Evolutionary conservation across 805 yeast species (phyloP), one percentile per base, ranked within the genome.

Genomic region (Jamesozyma gamospora): DNA sequence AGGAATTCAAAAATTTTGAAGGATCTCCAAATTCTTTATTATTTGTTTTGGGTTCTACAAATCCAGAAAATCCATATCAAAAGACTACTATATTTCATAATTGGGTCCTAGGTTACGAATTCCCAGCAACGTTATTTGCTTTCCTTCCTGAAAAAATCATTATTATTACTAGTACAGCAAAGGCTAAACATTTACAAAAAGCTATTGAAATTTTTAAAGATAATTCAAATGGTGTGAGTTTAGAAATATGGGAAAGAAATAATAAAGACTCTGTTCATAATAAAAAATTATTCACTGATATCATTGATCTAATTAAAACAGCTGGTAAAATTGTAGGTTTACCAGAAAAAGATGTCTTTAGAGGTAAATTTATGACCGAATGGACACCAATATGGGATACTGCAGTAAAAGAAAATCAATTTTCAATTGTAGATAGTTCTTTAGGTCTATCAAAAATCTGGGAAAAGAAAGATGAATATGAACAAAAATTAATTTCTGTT

Each of bases 21-120:
- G 47, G 50, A n/a, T 44, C 56, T 12, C 65, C 65, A 40, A 49
- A 69, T 34, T 71, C 79, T 8, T 48, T 82, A 26, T 53, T 86
- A 44, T 74, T 84, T 34, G 75, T 84, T 12, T 80, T 82, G 35
- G 97, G 96, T 11, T 82, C 94, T 7, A 69, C 84, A 33, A 87
- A 85, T 56, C 92, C 83, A 44, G 90, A 82, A 47, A 82, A 86
- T 58, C 94, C 95, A 35, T 87, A 85, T 62, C 86, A 82, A 56
- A 85, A 85, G 62, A 80, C 94, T 11, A 79, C 94, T 1, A 79
- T 82, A 34, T 63, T 88, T 35, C 96, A 88, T 58, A 82, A 78
- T 38, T 90, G 97, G 97, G 66, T 90, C 39, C 65, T 90, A 36
- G 95, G 96, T 4, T 90, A 88, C 58, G 97, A 92, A 58, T 90